Percentiles rank a stretch among this genome's conserved stretches.
Conservation (phyloP, 257 asterid species). For the Knoxia roxburghii region DNA sequence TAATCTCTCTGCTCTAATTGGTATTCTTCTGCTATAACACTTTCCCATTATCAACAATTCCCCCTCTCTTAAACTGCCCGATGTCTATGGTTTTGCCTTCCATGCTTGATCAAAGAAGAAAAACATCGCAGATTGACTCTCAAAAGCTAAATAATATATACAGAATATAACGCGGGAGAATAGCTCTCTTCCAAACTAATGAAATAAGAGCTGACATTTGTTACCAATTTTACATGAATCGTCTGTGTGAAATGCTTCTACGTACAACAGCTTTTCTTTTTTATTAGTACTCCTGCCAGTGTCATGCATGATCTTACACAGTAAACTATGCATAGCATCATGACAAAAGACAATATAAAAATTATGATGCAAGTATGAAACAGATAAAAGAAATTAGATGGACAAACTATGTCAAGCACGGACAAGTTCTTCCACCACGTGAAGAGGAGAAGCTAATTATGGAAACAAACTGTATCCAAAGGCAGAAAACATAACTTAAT, state of each 20-base stretch:
- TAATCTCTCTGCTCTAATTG: neutral
- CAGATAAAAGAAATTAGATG: neutral
- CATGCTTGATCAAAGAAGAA: neutral
- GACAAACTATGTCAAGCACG: constrained; percentile 6
- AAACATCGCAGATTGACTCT: neutral
- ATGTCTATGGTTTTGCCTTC: neutral
- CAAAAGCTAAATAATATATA: neutral
- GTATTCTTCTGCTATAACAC: neutral
- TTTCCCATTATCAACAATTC: neutral
- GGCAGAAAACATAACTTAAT: neutral
- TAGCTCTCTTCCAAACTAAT: constrained; percentile 1
- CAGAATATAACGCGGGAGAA: too few relatives aligned
- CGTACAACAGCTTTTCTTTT: neutral
- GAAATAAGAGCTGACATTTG: neutral
- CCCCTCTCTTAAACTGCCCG: neutral
- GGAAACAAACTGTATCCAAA: neutral
- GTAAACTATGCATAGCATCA: neutral
- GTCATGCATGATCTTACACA: neutral
- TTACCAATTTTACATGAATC: neutral
- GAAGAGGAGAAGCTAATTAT: neutral
- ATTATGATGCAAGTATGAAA: neutral
- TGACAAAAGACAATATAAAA: neutral
- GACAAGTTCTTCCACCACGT: neutral
- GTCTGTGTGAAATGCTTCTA: constrained; percentile 3
- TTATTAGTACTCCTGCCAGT: neutral